Base-by-base conservation (phyloP, 139 green algal species). In the Edaphochlamys debaryana region DNA sequence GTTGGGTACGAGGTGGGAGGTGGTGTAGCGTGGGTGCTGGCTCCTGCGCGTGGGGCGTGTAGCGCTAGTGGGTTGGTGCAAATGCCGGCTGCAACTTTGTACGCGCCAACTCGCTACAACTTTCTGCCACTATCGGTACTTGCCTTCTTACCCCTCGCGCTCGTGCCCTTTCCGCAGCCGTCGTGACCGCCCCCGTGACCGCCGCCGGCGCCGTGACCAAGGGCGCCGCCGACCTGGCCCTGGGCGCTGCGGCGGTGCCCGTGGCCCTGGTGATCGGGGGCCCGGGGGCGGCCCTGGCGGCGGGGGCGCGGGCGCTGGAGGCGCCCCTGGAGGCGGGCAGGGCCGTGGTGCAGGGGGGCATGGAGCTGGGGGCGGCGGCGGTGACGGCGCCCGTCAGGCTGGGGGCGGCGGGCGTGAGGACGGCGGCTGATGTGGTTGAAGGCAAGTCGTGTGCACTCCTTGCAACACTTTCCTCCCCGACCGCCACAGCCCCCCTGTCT, bases 221-320 rank as follows among this genome's bases (percentile, higher is more conserved):
- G 76, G 76, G 63, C 76, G 48, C 76, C 42, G 64, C 63, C 11
- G 76, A 82, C 76, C 17, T 73, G 29, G 76, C 76, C 0, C 32
- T 73, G n/a, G 76, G 76, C 38, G 76, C 63, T 6, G 76, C 76
- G 9, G 76, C 32, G 42, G 63, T 82, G 62, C 76, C 76, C 22
- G 60, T 82, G 76, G 76, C 76, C 30, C 76, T 82, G 62, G 63
- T 66, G 42, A 73, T 63, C 32, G 76, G 62, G 37, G 76, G 76
- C 13, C 76, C 76, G 63, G 76, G 62, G 42, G 76, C 76, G 62
- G 75, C 75, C 41, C 2, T 82, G 75, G 75, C 75, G 60, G 75
- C 75, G 62, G 76, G 76, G 2, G 60, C 76, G 6, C n/a, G 63
- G 8, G 76, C 63, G n/a, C 62, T 82, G 76, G 76, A 82, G 76